These are phyloP conservation scores for Chloranthus sessilifolius DNA, from an alignment of 164 flowering plant species.

Conservation along the genomic window DNA sequence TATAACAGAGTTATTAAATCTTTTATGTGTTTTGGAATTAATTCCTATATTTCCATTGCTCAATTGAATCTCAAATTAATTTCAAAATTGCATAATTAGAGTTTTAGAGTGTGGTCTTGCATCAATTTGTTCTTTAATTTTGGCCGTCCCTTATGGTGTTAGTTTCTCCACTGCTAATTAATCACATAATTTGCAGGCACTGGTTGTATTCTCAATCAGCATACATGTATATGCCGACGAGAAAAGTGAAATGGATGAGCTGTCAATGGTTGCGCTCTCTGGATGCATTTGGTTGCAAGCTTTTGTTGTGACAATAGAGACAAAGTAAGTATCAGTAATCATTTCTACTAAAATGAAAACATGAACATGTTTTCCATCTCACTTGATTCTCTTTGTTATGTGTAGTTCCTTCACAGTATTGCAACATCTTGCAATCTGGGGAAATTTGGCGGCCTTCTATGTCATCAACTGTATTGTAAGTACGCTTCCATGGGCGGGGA, in stretches of 20 bases:
- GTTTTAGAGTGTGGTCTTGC: too few relatives aligned
- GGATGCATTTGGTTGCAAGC: conserved; percentile 99
- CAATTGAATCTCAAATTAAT: too few relatives aligned
- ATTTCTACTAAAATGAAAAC: neutral
- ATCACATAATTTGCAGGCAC: conserved; percentile 49
- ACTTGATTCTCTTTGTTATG: neutral
- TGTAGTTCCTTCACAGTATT: conserved; percentile 88
- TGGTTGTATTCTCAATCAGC: conserved; percentile 74
- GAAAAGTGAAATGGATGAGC: conserved; percentile 91
- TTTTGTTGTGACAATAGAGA: conserved; percentile 85
- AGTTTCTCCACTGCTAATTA: too few relatives aligned
- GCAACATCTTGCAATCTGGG: conserved; percentile 96
- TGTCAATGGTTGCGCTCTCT: conserved; percentile 96
- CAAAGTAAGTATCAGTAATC: conserved; percentile 54
- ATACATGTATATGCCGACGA: conserved; percentile 85
- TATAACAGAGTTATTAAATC: too few relatives aligned
- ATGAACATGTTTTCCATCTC: neutral
- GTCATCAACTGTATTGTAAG: conserved; percentile 80
- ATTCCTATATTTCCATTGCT: too few relatives aligned
- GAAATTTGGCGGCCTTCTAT: conserved; percentile 76
- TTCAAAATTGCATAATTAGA: too few relatives aligned
- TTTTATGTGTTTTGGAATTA: too few relatives aligned
- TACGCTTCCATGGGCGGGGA: conserved; percentile 74
- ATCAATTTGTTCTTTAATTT: too few relatives aligned
- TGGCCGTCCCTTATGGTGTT: too few relatives aligned